phyloP scores from a whole-genome alignment of 2,329 filamentous ascomycete genomes.

The Sclerotiophoma versabilis region DNA sequence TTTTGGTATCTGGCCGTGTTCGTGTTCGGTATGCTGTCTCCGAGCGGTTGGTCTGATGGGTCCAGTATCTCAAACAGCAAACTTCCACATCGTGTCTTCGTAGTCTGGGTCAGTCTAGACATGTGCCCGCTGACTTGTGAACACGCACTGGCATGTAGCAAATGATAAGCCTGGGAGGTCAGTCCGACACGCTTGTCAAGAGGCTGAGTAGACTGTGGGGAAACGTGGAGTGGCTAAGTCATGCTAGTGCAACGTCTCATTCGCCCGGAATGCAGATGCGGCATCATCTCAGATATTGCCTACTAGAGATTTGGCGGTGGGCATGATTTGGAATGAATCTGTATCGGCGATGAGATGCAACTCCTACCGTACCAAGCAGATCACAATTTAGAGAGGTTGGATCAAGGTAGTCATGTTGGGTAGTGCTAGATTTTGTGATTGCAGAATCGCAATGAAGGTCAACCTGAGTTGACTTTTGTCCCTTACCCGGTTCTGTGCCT shows the following conservation, averaged over 20 bases:
- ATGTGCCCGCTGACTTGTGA: background rate
- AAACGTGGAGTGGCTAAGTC: constrained; percentile 5
- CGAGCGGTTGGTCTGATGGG: too few species aligned
- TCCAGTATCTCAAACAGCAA: background rate
- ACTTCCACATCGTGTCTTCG: background rate
- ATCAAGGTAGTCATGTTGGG: background rate
- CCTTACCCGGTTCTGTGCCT: background rate
- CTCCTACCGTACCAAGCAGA: background rate
- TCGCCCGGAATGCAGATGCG: background rate
- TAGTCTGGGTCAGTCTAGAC: background rate
- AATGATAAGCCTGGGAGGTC: background rate
- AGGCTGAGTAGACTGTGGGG: constrained; percentile 11
- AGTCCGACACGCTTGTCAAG: background rate
- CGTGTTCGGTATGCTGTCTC: background rate
- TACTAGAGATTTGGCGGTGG: background rate
- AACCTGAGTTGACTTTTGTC: constrained; percentile 7
- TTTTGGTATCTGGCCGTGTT: background rate
- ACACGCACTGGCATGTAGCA: background rate
- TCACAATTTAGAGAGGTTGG: background rate
- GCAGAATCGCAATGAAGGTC: background rate
- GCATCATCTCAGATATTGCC: background rate
- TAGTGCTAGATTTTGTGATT: background rate
- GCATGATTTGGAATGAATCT: background rate
- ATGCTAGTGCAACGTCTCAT: background rate
- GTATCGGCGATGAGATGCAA: background rate